Conservation (phyloP, 1,139 yeast species). For the Wickerhamomyces sp. region DNA sequence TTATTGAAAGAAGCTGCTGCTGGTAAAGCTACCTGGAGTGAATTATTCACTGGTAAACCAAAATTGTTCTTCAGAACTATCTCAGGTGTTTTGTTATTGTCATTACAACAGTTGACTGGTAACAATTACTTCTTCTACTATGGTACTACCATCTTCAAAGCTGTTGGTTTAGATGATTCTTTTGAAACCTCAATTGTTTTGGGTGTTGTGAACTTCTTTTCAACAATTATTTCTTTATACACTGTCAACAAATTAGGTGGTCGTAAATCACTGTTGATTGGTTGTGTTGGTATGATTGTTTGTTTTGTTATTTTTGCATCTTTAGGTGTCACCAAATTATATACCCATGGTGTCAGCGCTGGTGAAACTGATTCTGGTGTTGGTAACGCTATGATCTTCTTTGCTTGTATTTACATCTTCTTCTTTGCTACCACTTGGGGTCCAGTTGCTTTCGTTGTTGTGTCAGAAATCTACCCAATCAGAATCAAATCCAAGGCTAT, state of each 20-base stretch:
- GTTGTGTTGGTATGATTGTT: slow-evolving; percentile 59
- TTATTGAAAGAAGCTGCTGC: slow-evolving; percentile 57
- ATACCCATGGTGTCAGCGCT: slow-evolving; percentile 43
- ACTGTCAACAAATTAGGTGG: slow-evolving; percentile 69
- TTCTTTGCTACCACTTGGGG: slow-evolving; percentile 87
- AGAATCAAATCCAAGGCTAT: slow-evolving; percentile 76
- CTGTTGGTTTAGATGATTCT: slow-evolving; percentile 71
- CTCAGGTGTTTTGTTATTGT: slow-evolving; percentile 61
- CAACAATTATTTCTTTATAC: slow-evolving; percentile 65
- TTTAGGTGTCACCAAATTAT: slow-evolving; percentile 61
- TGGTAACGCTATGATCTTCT: slow-evolving; percentile 74
- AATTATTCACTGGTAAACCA: slow-evolving; percentile 59
- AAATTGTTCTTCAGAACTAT: slow-evolving; percentile 50
- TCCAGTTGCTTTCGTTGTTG: slow-evolving; percentile 69
- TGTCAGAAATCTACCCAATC: slow-evolving; percentile 74
- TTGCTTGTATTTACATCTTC: slow-evolving; percentile 73
- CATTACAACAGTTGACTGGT: slow-evolving; percentile 77
- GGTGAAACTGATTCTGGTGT: slow-evolving; percentile 39
- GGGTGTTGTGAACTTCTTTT: slow-evolving; percentile 73
- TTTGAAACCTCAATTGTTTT: slow-evolving; percentile 72
- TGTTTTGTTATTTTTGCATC: slow-evolving; percentile 65
- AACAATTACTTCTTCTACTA: slow-evolving; percentile 79
- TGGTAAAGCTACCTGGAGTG: slow-evolving; percentile 67
- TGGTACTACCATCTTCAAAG: slow-evolving; percentile 71
- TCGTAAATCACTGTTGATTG: slow-evolving; percentile 58